These are phyloP conservation scores for Allomyces macrogynus DNA, from an alignment of 192 early-diverging fungal species.

Conservation along the genomic window DNA sequence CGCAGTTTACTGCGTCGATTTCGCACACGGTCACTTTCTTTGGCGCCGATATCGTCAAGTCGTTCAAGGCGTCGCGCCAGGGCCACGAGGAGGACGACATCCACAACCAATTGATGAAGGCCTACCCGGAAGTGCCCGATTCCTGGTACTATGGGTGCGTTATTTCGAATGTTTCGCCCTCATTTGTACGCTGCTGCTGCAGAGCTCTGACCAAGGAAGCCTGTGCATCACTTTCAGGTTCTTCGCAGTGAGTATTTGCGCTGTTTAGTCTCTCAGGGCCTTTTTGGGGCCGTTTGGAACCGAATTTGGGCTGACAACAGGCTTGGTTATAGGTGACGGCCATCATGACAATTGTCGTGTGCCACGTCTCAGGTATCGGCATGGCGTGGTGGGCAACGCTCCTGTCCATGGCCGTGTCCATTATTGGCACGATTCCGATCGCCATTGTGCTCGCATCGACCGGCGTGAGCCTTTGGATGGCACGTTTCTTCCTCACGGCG, in stretches of 20 bases:
- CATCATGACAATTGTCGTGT: conserved; percentile 8
- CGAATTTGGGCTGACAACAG: too few relatives aligned
- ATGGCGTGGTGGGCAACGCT: conserved; percentile 64
- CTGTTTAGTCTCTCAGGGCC: too few relatives aligned
- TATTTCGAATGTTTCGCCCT: conserved; percentile 13
- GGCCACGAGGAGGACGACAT: conserved; percentile 38
- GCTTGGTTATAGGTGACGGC: not conserved
- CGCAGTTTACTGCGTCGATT: conserved; percentile 39
- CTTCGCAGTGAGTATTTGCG: too few relatives aligned
- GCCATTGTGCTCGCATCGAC: conserved; percentile 47
- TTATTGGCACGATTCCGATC: conserved; percentile 53
- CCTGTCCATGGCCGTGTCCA: conserved; percentile 31
- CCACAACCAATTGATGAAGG: conserved; percentile 51
- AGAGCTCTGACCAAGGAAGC: too few relatives aligned
- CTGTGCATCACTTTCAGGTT: too few relatives aligned
- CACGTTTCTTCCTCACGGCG: too few relatives aligned
- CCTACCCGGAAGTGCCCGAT: conserved; percentile 51
- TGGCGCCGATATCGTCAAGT: conserved; percentile 38
- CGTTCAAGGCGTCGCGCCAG: conserved; percentile 31
- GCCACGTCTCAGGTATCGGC: conserved; percentile 26
- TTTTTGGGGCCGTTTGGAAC: too few relatives aligned
- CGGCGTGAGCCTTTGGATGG: too few relatives aligned
- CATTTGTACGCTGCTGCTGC: conserved; percentile 9
- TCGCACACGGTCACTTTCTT: conserved; percentile 39
- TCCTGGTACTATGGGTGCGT: conserved; percentile 51